Evolutionary conservation across 768 basidiomycete genomes (phyloP), one percentile per base, ranked within the genome.

Genomic region (Mycena filopes): DNA sequence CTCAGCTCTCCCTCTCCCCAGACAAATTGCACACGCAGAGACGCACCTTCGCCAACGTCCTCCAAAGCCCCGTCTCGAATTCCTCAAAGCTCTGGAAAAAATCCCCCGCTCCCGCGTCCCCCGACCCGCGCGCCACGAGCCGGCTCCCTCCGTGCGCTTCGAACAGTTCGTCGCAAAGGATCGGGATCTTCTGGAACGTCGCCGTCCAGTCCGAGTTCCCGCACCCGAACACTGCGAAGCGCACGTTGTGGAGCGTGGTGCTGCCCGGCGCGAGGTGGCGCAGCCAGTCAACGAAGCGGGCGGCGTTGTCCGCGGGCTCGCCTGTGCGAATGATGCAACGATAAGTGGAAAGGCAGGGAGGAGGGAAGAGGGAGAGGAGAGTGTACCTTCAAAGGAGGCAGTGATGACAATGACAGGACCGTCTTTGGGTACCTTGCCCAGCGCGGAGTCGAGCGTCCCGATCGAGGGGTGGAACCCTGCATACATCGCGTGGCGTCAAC

Each of bases 181-280:
- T 78, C 2, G 84, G 84, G 26, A 86, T 79, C 18, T 79, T 77
- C 69, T 84, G 83, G 71, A 77, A 86, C 4, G 83, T 84, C 38
- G 75, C 69, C 20, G 77, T 77, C 84, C 84, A 86, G 66, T 86
- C 84, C 45, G 75, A 76, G 71, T 86, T 82, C 6, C 84, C 84
- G 64, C 82, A 83, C 2, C 84, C 84, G 55, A 86, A 85, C 25
- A 86, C 82, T 2, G 80, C 81, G 58, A 78, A 86, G 28, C 73
- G 72, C 21, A 81, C 76, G 47, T 75, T 73, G 4, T 65, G 67
- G 50, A 81, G 67, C 57, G 74, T 72, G 33, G 62, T 47, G 42
- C 38, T 67, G 8, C 11, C 45, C 2, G 2, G 73, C 11, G 75
- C 63, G 9, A 79, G 65, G 58, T 67, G 74, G 40, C 73, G 73